Evolutionary conservation across 2,329 filamentous ascomycete genomes (phyloP).

Genomic region (Zelopaecilomyces penicillatus): DNA sequence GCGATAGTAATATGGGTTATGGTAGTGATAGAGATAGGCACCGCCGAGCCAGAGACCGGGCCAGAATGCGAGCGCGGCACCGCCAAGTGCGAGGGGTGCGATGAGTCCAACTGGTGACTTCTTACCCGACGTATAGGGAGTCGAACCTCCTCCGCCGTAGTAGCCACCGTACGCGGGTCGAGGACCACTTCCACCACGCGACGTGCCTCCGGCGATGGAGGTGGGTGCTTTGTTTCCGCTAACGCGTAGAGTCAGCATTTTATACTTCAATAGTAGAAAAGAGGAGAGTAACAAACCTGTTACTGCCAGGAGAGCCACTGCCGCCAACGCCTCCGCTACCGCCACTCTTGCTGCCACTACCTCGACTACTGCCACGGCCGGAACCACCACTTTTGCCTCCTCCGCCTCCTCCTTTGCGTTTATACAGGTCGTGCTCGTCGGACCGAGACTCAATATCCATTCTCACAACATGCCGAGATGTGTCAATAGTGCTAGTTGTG

Average conservation of each 20-base stretch:
- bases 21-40: slow-evolving; percentile 49
- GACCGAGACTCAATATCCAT: slow-evolving; percentile 15
- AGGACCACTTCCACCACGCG: slow-evolving; percentile 49
- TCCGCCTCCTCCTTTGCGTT: slow-evolving; percentile 10
- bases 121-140: slow-evolving; percentile 52
- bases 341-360: slow-evolving; percentile 11
- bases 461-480: slow-evolving; percentile 14
- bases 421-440: slow-evolving; percentile 38
- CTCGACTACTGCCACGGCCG: slow-evolving; percentile 2
- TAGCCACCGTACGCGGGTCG: slow-evolving; percentile 52
- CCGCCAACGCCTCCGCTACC: slow-evolving; percentile 15
- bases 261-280: slow-evolving; percentile 1
- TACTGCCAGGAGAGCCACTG: slow-evolving; percentile 7
- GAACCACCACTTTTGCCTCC: slow-evolving; percentile 11
- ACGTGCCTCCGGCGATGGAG: slow-evolving; percentile 41
- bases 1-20: slow-evolving; percentile 36
- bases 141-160: slow-evolving; percentile 57
- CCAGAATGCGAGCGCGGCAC: slow-evolving; percentile 47
- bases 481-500: slow-evolving; percentile 17
- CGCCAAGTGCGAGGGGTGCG: slow-evolving; percentile 42
- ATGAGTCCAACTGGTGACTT: slow-evolving; percentile 41
- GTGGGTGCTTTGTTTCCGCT: slow-evolving; percentile 16
- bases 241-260: slow-evolving; percentile 14
- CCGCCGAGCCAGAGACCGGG: slow-evolving; percentile 57
- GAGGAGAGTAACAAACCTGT: background rate